Evolutionary conservation across 169 alveolate species (phyloP), one percentile per base, ranked within the genome.

Genomic region (Theileria annulata): DNA sequence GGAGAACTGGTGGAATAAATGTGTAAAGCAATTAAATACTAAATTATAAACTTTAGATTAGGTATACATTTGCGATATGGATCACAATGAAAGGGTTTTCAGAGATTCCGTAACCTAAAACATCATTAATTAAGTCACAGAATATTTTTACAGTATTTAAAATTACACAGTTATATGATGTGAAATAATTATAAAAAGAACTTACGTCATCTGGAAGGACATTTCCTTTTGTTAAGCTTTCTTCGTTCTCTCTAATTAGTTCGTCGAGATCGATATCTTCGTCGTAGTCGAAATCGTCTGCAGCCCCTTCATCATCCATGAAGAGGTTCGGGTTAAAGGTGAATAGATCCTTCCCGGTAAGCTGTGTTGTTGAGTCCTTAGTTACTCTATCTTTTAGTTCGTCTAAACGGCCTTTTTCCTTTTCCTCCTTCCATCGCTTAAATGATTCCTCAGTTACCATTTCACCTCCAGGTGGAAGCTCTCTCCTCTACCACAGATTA

Each of bases 251-350:
- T 54, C 62, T 63, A 27, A 77, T 77, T 49, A 84, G 71, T 28
- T 77, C 90, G 23, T 84, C 87, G 23, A 84, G 33, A 49, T 84
- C 87, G 42, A 54, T 76, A 9, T 84, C 87, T 15, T 84, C 90
- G 23, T 72, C 90, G 79, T 84, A 84, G 69, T 77, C 90, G 33
- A 84, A 51, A 64, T 77, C 90, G 8, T 35, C 90, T 37, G 87
- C 90, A 19, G 90, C 90, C 25, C 82, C 69, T 71, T 84, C 90
- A 74, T 84, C 90, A 33, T 84, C 90, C 90, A 84, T 84, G 49
- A 84, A 84, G 79, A 84, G 63, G 68, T 76, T 84, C 58, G 90
- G 90, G 60, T 84, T 77, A 69, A 84, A 84, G 30, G 87, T 84
- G 49, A 77, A 84, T 47, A 84, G 87, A 27, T 84, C 90, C 74